Conservation (phyloP, 1,139 yeast species). For the Protomyces gravidus region DNA sequence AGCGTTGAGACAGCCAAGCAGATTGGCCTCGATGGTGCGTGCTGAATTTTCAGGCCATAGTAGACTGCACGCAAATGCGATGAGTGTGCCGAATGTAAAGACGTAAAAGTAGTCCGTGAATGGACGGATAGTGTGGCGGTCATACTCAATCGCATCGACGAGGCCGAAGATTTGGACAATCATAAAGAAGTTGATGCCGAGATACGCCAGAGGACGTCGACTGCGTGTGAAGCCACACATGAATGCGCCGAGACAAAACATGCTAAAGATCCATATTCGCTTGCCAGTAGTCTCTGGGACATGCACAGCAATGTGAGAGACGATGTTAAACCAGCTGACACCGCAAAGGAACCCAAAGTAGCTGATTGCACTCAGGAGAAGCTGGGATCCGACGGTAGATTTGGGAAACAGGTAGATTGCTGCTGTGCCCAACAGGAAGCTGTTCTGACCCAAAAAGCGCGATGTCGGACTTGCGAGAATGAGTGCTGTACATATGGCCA, state of each 20-base stretch:
- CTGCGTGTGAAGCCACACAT: conserved; percentile 8
- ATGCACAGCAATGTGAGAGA: conserved; percentile 7
- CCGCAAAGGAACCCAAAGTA: conserved; percentile 7
- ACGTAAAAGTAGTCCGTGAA: conserved; percentile 16
- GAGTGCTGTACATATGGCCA: conserved; percentile 1
- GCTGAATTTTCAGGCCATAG: conserved; percentile 13
- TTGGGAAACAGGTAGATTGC: conserved; percentile 14
- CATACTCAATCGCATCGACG: conserved; percentile 7
- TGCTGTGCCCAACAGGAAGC: conserved; percentile 7
- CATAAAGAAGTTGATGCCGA: conserved; percentile 16
- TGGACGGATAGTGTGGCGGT: neutral
- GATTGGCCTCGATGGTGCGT: neutral
- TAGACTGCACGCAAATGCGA: neutral
- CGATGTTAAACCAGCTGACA: conserved; percentile 9
- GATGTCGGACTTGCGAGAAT: neutral
- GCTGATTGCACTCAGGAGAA: neutral
- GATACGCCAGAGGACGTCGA: conserved; percentile 1
- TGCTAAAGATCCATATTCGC: conserved; percentile 4
- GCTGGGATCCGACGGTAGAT: conserved; percentile 10
- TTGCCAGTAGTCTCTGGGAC: conserved; percentile 3
- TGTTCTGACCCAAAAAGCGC: conserved; percentile 3
- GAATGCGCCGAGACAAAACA: conserved; percentile 6
- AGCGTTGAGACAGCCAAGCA: neutral
- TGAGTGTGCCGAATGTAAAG: conserved; percentile 10
- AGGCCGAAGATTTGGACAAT: conserved; percentile 14